A percentile compares a stretch with the other conserved stretches of the same genome.
Conservation (phyloP, 163 green algal species). For the Scenedesmus sp. region DNA sequence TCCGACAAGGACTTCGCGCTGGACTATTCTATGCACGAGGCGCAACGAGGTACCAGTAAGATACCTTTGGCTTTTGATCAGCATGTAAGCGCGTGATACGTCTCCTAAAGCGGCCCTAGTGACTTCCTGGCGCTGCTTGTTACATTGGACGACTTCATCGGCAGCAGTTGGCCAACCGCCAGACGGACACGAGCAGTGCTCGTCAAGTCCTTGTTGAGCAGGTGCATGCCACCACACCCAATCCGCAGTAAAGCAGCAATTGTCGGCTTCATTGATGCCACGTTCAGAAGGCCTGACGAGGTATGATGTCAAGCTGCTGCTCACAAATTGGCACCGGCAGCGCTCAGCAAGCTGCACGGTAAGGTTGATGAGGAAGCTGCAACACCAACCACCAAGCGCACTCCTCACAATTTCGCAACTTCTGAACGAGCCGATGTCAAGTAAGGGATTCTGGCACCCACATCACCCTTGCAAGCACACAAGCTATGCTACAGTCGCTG, state of each 20-base stretch:
- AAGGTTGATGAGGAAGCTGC: background rate
- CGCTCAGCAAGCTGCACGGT: background rate
- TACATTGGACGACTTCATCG: background rate
- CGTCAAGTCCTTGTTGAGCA: background rate
- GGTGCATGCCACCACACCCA: background rate
- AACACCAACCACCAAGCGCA: background rate
- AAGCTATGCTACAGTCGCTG: background rate
- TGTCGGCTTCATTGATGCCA: background rate
- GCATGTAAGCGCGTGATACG: background rate
- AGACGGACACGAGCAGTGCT: background rate
- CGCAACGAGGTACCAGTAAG: no score
- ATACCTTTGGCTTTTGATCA: no score
- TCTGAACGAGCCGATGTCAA: background rate
- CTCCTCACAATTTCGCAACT: background rate
- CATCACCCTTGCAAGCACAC: background rate
- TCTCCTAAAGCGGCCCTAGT: background rate
- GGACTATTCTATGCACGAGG: background rate
- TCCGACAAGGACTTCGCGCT: background rate
- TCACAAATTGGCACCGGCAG: no score
- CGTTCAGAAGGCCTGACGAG: no score
- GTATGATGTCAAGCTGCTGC: no score
- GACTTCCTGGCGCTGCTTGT: background rate
- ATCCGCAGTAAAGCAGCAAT: background rate
- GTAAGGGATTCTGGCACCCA: background rate
- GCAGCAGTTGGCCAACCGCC: background rate